These are phyloP conservation scores for Carex arenaria DNA, from an alignment of 202 grass and related monocot species.

Conservation along the genomic window DNA sequence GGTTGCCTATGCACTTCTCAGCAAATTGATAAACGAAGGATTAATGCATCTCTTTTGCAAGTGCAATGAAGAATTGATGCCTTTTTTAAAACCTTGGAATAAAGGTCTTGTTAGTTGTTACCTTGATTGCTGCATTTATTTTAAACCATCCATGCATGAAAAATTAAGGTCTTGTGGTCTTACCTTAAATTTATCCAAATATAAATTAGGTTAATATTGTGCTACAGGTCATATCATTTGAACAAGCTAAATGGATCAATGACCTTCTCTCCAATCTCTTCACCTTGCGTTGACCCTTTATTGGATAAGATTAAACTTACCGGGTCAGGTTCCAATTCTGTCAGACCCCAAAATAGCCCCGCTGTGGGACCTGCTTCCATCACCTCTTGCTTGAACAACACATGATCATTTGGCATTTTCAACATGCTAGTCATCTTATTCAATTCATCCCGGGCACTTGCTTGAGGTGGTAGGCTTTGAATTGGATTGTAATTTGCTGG, in stretches of 20 bases:
- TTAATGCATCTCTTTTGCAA: background rate
- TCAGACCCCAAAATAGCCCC: background rate
- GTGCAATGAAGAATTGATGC: conserved; percentile 11
- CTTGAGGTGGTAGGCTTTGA: background rate
- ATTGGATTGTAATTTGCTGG: conserved; percentile 4
- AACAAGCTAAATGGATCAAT: conserved; percentile 27
- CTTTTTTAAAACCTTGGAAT: background rate
- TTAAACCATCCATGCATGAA: background rate
- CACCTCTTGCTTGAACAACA: conserved; percentile 44
- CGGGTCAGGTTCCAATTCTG: background rate
- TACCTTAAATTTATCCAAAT: background rate
- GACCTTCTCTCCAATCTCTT: conserved; percentile 9
- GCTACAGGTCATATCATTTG: background rate
- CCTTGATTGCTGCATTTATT: background rate
- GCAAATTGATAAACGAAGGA: background rate
- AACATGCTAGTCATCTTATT: conserved; percentile 5
- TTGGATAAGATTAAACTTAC: background rate
- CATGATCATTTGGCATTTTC: conserved; percentile 10
- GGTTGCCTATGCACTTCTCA: background rate
- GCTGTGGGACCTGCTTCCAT: conserved; percentile 5
- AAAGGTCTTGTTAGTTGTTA: background rate
- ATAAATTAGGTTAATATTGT: background rate
- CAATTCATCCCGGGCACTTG: conserved; percentile 9
- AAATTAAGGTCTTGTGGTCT: background rate
- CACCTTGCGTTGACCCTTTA: background rate